Base-by-base conservation (phyloP, 352 stramenopile species). In the Sclerospora graminicola region DNA sequence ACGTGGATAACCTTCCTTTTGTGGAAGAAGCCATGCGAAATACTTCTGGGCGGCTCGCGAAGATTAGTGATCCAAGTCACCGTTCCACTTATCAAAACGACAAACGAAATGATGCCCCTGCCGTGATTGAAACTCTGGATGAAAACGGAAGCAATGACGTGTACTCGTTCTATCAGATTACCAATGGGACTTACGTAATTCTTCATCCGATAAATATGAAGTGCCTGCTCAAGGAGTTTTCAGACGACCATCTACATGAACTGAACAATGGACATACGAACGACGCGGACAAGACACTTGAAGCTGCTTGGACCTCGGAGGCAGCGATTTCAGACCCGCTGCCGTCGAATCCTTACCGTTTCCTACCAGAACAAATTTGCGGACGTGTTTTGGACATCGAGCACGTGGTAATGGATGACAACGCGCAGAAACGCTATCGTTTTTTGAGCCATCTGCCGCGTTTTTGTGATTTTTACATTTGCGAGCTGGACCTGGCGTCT, bases 201-300 rank as follows among this genome's bases (percentile, higher is more conserved):
- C 57, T 95, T 9, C 84, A 95, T 45, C 78, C 84, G 11, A 60
- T 95, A 19, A 93, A 87, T 45, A 89, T 95, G 82, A 85, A 89
- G 37, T 92, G 82, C 43, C 45, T 95, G 36, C 46, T 89, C 21
- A 86, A 82, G 31, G 84, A 95, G 38, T 85, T 69, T 32, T 60
- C 65, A 2, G 51, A 56, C 1, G 48, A 79, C 29, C 53, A 61
- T n/a, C 44, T 63, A 15, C 48, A 58, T 0, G 42, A 57, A 31
- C 15, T 60, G 40, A 18, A 57, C 24, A 21, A 21, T 19, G 40
- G 30, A 5, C 30, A 41, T 13, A 21, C 2, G 8, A 43, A 55
- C 13, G 35, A 63, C 14, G 20, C 52, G 29, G 31, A 47, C 8
- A 37, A 51, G 8, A 48, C 63, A 16, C 21, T 75, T 16, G 48